Percentiles rank a stretch among this genome's conserved stretches.
Evolutionary conservation across 1,284 basidiomycete species (phyloP).

Genomic region (Ustilago loliicola): DNA sequence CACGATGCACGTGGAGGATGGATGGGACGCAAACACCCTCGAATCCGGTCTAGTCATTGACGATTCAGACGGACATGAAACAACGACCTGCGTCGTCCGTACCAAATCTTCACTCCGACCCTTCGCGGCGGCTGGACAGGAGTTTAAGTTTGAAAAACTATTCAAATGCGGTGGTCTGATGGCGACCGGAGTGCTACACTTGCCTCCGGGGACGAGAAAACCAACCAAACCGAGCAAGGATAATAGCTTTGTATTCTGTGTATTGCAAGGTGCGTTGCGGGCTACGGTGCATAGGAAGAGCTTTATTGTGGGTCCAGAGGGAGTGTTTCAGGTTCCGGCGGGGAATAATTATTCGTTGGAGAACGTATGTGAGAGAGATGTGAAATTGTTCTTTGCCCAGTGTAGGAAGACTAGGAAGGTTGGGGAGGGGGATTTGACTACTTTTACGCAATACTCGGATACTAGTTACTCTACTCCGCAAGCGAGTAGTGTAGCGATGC

Average conservation of each 20-base stretch:
- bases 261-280: slow-evolving; percentile 80
- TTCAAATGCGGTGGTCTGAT: slow-evolving; percentile 92
- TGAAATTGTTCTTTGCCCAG: slow-evolving; percentile 91
- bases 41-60: slow-evolving; percentile 80
- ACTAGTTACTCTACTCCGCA: slow-evolving; percentile 36
- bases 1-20: slow-evolving; percentile 74
- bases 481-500: background rate
- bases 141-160: slow-evolving; percentile 92
- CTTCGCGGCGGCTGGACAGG: slow-evolving; percentile 73
- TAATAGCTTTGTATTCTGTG: slow-evolving; percentile 84
- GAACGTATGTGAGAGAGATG: slow-evolving; percentile 85
- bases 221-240: slow-evolving; percentile 90
- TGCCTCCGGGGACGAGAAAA: slow-evolving; percentile 83
- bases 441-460: slow-evolving; percentile 44
- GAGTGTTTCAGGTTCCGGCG: slow-evolving; percentile 88
- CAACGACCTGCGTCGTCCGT: slow-evolving; percentile 72
- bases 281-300: slow-evolving; percentile 84
- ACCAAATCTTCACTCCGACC: slow-evolving; percentile 30
- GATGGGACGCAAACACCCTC: slow-evolving; percentile 86
- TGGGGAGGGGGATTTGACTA: slow-evolving; percentile 38
- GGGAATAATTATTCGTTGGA: slow-evolving; percentile 91
- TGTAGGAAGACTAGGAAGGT: slow-evolving; percentile 76
- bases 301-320: slow-evolving; percentile 84
- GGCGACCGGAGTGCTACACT: slow-evolving; percentile 86
- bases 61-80: slow-evolving; percentile 77